Evolutionary conservation across 176 grass and related monocot species (phyloP), one percentile per base, ranked within the genome.

Genomic region (Themeda triandra): DNA sequence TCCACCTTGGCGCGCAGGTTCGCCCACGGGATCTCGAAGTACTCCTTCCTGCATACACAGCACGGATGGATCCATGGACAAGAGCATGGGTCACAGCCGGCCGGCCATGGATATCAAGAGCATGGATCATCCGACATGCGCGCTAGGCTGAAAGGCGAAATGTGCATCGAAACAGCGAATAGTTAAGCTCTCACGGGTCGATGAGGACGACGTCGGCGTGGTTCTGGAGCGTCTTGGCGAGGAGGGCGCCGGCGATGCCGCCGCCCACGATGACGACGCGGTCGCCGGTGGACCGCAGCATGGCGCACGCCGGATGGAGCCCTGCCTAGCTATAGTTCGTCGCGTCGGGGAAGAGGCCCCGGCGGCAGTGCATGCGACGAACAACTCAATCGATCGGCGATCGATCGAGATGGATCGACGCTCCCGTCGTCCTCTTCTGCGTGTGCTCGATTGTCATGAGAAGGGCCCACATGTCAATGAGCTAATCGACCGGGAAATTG

Each of bases 11-110:
- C 88, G 17, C 93, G 88, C n/a, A 95, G 42, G 77, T 90, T 95
- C n/a, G 82, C 93, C 93, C 93, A 95, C 3, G 90, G 86, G 41
- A 95, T 87, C 90, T 95, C 93, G 35, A 95, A 92, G 73, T 92
- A 95, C 71, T 92, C 93, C 79, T 95, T 95, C 75, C 89, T 92
- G 83, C 69, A 63, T 28, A 23, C 2, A 9, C 15, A 49, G 48
- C 33, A 10, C 53, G 58, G 58, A 24, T 24, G 6, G 18, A 67
- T 88, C 35, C 60, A 65, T 46, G 17, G 17, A 17, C 68, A 27
- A 5, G 37, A 71, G 5, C 45, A 14, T 14, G 14, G 14, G 45
- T 48, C 45, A 17, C 33, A 5, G 7, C 3, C 33, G 33, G 33
- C 44, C 46, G 46, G 51, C 6, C 19, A 54, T 58, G 51, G 6